Percentiles rank a stretch among this genome's conserved stretches.
Conservation (phyloP, 768 basidiomycete genomes). For the Serendipita sp. region DNA sequence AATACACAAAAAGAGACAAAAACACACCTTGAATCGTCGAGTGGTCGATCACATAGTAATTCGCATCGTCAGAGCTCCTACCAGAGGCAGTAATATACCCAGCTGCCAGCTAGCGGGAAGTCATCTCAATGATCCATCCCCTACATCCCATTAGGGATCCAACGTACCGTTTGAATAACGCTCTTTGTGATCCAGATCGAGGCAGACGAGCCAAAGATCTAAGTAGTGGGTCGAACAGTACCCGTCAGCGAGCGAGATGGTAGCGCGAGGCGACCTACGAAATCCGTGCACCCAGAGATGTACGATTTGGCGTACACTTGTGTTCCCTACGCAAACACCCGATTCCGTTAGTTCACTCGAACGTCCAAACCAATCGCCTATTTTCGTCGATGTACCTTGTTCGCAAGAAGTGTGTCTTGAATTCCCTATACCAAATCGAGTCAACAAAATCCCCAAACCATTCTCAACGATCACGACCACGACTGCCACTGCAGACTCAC, state of each 20-base stretch:
- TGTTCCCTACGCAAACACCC: conserved; percentile 19
- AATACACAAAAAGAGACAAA: neutral
- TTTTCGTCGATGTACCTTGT: neutral
- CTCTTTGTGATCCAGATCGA: conserved; percentile 4
- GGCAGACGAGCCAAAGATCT: conserved; percentile 6
- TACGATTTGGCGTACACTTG: conserved; percentile 30
- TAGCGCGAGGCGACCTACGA: conserved; percentile 23
- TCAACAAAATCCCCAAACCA: neutral
- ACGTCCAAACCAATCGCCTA: no score
- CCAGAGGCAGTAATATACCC: conserved; percentile 36
- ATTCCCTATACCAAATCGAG: neutral
- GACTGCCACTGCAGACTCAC: neutral
- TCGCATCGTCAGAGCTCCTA: conserved; percentile 19
- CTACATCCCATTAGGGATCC: neutral
- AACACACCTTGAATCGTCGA: conserved; percentile 1
- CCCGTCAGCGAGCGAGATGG: conserved; percentile 20
- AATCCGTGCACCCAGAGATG: conserved; percentile 29
- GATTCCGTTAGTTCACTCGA: no score
- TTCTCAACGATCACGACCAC: neutral
- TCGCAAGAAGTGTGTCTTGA: conserved; percentile 2
- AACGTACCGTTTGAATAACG: conserved; percentile 4
- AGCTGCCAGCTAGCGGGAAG: conserved; percentile 16
- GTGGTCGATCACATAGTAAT: conserved; percentile 32
- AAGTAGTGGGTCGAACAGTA: neutral
- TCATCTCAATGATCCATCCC: neutral